phyloP scores from a whole-genome alignment of 1,284 basidiomycete species.

The Trichosporon coremiiforme region DNA sequence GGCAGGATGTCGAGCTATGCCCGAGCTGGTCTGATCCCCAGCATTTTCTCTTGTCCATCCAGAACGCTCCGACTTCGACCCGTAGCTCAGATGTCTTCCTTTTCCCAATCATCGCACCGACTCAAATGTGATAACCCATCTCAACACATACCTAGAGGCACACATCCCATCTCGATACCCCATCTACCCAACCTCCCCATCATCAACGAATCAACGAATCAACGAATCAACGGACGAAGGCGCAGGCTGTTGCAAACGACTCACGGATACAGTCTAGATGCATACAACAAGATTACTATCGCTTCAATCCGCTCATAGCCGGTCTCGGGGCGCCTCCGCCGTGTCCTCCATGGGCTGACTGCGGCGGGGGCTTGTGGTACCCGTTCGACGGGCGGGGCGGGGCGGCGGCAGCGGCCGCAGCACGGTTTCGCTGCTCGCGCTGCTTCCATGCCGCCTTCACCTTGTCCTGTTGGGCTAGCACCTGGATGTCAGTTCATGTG shows the following conservation, averaged over 20 bases:
- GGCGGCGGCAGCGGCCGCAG: background rate
- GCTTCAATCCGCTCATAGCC: slow-evolving; percentile 6
- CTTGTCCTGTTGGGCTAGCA: slow-evolving; percentile 53
- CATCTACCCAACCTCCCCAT: no score
- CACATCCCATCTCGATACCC: no score
- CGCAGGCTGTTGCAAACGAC: no score
- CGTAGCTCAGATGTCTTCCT: no score
- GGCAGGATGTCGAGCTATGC: background rate
- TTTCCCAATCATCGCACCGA: no score
- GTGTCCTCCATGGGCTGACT: background rate
- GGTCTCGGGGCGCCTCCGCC: slow-evolving; percentile 6
- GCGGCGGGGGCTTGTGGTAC: background rate
- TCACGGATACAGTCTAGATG: slow-evolving; percentile 8
- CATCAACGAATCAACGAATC: no score
- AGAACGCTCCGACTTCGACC: no score
- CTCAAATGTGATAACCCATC: no score
- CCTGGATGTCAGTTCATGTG: slow-evolving; percentile 62
- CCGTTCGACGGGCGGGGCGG: slow-evolving; percentile 24
- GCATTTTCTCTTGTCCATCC: no score
- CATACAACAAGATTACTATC: slow-evolving; percentile 13
- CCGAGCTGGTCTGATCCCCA: background rate
- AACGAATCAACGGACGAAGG: no score
- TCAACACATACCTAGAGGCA: no score
- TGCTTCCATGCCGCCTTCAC: slow-evolving; percentile 53
- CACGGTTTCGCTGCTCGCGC: slow-evolving; percentile 33